These are phyloP conservation scores for Colletotrichum liaoningense DNA, from an alignment of 2,329 filamentous ascomycete genomes.

Conservation along the genomic window DNA sequence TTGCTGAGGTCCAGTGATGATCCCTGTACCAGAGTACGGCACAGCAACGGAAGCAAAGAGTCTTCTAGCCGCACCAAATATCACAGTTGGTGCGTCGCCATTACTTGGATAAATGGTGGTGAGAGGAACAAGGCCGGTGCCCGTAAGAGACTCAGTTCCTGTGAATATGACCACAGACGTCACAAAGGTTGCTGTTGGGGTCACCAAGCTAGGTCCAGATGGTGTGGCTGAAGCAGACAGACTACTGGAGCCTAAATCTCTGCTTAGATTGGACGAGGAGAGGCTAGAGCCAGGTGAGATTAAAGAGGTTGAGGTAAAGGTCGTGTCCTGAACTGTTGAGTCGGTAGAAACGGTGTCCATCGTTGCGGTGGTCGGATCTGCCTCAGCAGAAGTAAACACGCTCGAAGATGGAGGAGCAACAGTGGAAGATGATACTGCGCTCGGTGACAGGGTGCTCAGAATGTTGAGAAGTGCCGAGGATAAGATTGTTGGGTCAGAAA, in stretches of 20 bases:
- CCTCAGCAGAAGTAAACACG: neutral
- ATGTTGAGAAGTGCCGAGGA: neutral
- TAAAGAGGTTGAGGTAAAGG: too few species aligned
- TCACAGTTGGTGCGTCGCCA: neutral
- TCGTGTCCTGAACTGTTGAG: too few species aligned
- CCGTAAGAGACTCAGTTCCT: neutral
- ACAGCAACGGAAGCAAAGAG: neutral
- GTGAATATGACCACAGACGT: neutral
- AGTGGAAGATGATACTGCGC: neutral
- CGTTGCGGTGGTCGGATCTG: neutral
- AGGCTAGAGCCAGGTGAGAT: neutral
- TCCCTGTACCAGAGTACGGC: neutral
- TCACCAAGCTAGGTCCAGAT: neutral
- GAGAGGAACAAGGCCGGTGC: neutral
- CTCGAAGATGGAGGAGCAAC: neutral
- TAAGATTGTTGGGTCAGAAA: neutral
- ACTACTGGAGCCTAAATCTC: neutral
- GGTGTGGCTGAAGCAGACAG: neutral
- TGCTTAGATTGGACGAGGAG: neutral
- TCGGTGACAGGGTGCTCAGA: neutral
- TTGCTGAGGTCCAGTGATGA: conserved; percentile 11
- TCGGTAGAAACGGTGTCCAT: neutral
- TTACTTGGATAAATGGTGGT: neutral
- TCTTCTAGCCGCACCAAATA: neutral
- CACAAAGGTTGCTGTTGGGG: neutral